phyloP scores from a whole-genome alignment of 768 basidiomycete species.

The Lactifluus echinatus region DNA sequence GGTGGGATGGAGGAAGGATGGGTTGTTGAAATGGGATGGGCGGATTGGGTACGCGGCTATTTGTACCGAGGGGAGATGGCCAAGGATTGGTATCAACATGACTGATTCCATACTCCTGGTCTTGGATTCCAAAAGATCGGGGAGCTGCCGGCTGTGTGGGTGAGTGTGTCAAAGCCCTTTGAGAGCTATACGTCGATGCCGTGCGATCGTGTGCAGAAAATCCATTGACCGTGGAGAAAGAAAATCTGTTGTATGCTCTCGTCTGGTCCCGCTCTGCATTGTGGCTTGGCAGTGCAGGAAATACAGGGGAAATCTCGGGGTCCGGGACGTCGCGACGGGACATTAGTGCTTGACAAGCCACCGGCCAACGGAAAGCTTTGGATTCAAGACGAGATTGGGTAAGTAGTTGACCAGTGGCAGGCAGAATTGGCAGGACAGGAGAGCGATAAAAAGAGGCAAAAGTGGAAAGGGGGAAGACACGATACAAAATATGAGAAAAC shows the following conservation, averaged over 20 bases:
- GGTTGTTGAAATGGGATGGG: slow-evolving; percentile 31
- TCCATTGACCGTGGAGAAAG: neutral
- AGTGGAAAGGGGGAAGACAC: slow-evolving; percentile 26
- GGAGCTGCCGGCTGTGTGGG: slow-evolving; percentile 26
- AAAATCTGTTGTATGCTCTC: slow-evolving; percentile 4
- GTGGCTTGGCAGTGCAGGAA: neutral
- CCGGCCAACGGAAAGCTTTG: neutral
- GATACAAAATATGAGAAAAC: slow-evolving; percentile 27
- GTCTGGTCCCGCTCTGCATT: slow-evolving; percentile 1
- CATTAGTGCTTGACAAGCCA: neutral
- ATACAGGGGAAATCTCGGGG: slow-evolving; percentile 4
- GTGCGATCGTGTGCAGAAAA: slow-evolving; percentile 16
- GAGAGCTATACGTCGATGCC: slow-evolving; percentile 13
- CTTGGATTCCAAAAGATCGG: slow-evolving; percentile 32
- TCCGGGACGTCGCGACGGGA: slow-evolving; percentile 10
- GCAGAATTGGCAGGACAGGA: slow-evolving; percentile 1
- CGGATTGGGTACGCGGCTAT: slow-evolving; percentile 25
- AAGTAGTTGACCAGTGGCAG: neutral
- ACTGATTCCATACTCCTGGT: slow-evolving; percentile 31
- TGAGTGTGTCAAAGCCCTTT: slow-evolving; percentile 18
- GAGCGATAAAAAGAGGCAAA: slow-evolving; percentile 20
- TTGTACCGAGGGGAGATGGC: slow-evolving; percentile 25
- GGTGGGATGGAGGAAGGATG: slow-evolving; percentile 27
- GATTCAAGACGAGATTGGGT: slow-evolving; percentile 2
- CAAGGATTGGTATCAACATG: slow-evolving; percentile 25